Evolutionary conservation across 768 basidiomycete genomes (phyloP).

Genomic region (Phaffia tasmanica): DNA sequence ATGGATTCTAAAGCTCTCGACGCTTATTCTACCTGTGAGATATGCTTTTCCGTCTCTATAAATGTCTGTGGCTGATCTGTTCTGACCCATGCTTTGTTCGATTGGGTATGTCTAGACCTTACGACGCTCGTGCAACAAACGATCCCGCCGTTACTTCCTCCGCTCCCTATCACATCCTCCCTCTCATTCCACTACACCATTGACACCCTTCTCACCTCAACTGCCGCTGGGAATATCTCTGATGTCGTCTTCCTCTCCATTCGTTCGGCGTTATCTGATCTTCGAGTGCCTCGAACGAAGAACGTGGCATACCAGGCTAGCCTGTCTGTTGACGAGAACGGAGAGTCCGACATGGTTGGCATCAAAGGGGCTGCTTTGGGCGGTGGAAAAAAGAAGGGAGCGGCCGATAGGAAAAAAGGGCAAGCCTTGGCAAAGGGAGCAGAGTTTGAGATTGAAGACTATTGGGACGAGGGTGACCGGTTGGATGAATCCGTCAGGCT

Average conservation of each 20-base stretch:
- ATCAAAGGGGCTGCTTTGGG: constrained; percentile 22
- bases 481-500: constrained; percentile 51
- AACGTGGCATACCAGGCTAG: constrained; percentile 24
- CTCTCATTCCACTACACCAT: constrained; percentile 25
- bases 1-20: constrained; percentile 21
- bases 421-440: constrained; percentile 40
- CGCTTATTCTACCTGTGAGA: constrained; percentile 15
- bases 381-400: constrained; percentile 11
- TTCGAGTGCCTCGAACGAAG: constrained; percentile 15
- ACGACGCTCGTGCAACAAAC: constrained; percentile 24
- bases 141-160: constrained; percentile 17
- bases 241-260: constrained; percentile 22
- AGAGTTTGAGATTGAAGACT: constrained; percentile 78
- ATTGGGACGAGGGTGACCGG: constrained; percentile 66
- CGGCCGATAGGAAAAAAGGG: neutral
- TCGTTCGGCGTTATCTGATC: constrained; percentile 20
- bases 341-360: constrained; percentile 23
- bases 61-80: neutral
- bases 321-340: constrained; percentile 9
- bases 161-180: constrained; percentile 13
- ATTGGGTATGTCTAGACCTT: constrained; percentile 5
- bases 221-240: constrained; percentile 17
- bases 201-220: constrained; percentile 20
- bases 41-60: neutral
- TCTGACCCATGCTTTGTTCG: neutral